Evolutionary conservation across 1,284 basidiomycete species (phyloP).

Genomic region (Stygiomarasmius scandens): DNA sequence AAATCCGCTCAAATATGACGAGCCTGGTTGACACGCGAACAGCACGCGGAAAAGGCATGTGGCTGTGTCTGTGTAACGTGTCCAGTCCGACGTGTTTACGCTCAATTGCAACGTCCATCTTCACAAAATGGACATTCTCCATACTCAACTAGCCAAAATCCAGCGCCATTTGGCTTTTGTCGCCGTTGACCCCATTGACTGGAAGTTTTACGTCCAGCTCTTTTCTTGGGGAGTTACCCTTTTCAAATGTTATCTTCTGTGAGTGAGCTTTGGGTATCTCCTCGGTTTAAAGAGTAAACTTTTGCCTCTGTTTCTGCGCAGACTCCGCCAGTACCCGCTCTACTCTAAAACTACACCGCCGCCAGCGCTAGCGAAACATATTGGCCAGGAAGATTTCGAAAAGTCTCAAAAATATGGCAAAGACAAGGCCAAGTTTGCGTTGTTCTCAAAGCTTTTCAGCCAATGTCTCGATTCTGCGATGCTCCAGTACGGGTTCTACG

Average conservation of each 20-base stretch:
- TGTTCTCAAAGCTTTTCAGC: conserved; percentile 75
- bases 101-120: neutral
- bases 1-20: too few species aligned
- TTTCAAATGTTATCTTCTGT: conserved; percentile 85
- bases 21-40: too few species aligned
- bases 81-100: neutral
- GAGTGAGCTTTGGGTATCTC: conserved; percentile 36
- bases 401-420: conserved; percentile 92
- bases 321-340: conserved; percentile 82
- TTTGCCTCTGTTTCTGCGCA: conserved; percentile 28
- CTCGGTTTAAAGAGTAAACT: neutral
- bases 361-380: conserved; percentile 70
- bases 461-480: conserved; percentile 73
- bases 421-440: conserved; percentile 88
- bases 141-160: conserved; percentile 53
- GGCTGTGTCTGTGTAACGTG: neutral
- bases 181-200: conserved; percentile 60
- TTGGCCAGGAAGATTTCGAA: conserved; percentile 74
- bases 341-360: conserved; percentile 84
- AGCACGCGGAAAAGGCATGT: neutral
- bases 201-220: conserved; percentile 72
- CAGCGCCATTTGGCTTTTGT: conserved; percentile 63
- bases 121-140: conserved; percentile 60
- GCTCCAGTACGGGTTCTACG: conserved; percentile 78
- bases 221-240: conserved; percentile 81